A percentile compares a stretch with the other conserved stretches of the same genome.
Evolutionary conservation across 257 asterid species (phyloP).

Genomic region (Ophiorrhiza pumila): DNA sequence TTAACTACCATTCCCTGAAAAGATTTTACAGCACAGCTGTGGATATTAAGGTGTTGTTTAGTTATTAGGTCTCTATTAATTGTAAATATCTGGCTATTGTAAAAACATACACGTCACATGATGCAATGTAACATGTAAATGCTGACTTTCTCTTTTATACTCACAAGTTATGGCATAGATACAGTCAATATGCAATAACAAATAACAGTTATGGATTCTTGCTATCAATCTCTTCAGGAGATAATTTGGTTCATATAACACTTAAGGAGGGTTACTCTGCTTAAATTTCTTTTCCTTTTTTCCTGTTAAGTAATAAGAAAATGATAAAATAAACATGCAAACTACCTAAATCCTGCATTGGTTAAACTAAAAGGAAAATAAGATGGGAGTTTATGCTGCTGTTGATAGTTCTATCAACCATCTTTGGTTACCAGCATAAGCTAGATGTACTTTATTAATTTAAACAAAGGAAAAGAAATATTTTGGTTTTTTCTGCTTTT

Average conservation of each 20-base stretch:
- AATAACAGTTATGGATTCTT: neutral
- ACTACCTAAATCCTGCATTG: neutral
- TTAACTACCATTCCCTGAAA: neutral
- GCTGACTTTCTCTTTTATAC: neutral
- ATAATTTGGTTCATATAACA: neutral
- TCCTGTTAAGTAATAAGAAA: no score
- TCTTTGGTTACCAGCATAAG: neutral
- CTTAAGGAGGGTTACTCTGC: neutral
- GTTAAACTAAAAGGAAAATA: neutral
- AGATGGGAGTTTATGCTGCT: neutral
- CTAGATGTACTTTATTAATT: neutral
- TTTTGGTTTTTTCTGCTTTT: neutral
- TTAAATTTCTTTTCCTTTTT: neutral
- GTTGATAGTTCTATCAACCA: neutral
- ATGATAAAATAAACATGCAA: neutral
- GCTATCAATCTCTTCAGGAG: neutral
- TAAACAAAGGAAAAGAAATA: neutral
- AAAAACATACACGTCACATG: neutral
- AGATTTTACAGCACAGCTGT: neutral
- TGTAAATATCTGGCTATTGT: conserved; percentile 12
- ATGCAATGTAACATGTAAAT: neutral
- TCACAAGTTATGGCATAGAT: neutral
- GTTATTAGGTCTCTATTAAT: neutral
- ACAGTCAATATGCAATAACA: neutral
- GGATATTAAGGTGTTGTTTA: neutral